Conservation (phyloP, 2,329 filamentous ascomycete genomes). For the Acrocalymma vagum region DNA sequence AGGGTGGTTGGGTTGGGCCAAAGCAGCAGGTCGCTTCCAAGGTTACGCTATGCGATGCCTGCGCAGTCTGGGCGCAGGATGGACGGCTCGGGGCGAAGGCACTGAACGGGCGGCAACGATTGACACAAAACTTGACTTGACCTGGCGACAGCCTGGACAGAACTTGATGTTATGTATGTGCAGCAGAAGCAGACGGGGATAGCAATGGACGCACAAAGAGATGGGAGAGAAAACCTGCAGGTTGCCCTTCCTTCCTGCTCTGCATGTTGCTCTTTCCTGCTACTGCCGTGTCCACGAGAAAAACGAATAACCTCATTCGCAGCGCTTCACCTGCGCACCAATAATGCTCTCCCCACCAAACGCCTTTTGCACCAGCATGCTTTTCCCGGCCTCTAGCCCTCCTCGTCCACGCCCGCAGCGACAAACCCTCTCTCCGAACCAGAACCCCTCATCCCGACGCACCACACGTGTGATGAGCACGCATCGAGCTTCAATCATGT, state of each 20-base stretch:
- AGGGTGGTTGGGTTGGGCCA: slow-evolving; percentile 24
- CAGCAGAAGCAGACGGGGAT: not conserved
- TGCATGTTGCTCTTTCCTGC: slow-evolving; percentile 5
- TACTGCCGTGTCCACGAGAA: slow-evolving; percentile 1
- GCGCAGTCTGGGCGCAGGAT: slow-evolving; percentile 3
- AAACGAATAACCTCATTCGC: not conserved
- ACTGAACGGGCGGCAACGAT: no score
- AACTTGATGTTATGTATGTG: not conserved
- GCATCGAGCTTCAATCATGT: slow-evolving; percentile 29
- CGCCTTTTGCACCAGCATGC: not conserved
- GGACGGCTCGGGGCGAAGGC: no score
- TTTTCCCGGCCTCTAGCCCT: slow-evolving; percentile 5
- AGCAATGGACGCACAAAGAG: slow-evolving; percentile 3
- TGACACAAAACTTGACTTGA: no score
- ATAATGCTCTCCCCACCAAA: not conserved
- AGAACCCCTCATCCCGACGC: slow-evolving; percentile 14
- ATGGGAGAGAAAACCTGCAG: not conserved
- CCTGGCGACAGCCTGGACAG: not conserved
- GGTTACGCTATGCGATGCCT: slow-evolving; percentile 4
- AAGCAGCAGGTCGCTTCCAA: slow-evolving; percentile 31
- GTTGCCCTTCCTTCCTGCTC: no score
- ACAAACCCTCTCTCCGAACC: not conserved
- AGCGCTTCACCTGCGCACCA: not conserved
- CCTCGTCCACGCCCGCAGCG: slow-evolving; percentile 1
- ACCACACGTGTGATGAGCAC: slow-evolving; percentile 19